Base-by-base conservation (phyloP, 108 stramenopile genomes). In the Cylindrotheca closterium region DNA sequence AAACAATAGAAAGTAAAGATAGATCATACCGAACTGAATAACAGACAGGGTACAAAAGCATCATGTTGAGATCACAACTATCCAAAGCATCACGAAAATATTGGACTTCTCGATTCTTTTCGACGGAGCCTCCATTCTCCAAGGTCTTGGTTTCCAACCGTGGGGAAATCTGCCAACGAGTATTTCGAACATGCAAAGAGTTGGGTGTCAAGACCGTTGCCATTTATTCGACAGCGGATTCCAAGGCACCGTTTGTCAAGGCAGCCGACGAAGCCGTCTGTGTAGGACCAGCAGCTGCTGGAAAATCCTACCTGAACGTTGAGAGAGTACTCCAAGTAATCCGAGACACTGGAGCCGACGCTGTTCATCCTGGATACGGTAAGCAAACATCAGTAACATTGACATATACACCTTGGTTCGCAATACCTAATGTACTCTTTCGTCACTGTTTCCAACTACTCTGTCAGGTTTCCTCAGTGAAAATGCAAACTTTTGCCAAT, bases 101-200 rank as follows among this genome's bases (percentile, higher is more conserved):
- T 42, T 15, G 10, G 21, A 29, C 49, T 42, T 32, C 12, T 30
- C 63, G 63, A 4, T 49, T 64, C 32, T 55, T 67, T n/a, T 67
- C 66, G 21, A 22, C 58, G 8, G 32, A 64, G 7, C 63, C 65
- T 28, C 77, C 70, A n/a, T 79, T 79, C 46, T 47, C 51, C 31
- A 91, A 89, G 61, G 60, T 97, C 47, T 67, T 98, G 58, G 93
- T 96, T 22, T 94, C 96, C 51, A 98, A 98, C 78, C 88, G 97
- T 7, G 97, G 96, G 8, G 97, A 98, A 75, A 96, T 98, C 34
- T 88, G 96, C 18, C 77, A 89, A 26, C 89, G 98, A 8, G 93
- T 98, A 30, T 65, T 77, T 42, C 80, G 95, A n/a, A 96, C 96
- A 0, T 91, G 81, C 27, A 75, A 75, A 23, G 85, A 94, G 55